Base-by-base conservation (phyloP, 495 filamentous ascomycete species). In the Xylaria palmicola region DNA sequence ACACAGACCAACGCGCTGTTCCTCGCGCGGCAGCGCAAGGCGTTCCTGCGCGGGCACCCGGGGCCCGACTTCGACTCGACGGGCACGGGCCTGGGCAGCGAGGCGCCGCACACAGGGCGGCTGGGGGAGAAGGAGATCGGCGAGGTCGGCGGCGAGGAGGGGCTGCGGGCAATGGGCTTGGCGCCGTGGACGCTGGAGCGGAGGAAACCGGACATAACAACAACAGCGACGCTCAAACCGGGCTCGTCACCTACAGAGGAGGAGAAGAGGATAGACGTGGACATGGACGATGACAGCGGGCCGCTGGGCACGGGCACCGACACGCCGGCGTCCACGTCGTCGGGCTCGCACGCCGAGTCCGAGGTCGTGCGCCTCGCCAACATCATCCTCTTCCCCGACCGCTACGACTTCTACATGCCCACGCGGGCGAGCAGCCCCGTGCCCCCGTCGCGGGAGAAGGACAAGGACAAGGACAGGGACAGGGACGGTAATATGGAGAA, bases 1-100 rank as follows among this genome's bases (percentile, higher is more conserved):
- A 94, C 90, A 8, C 85, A 90, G 65, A 81, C 83, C 49, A 96
- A 92, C 74, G 85, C 86, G 0, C 75, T 87, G 12, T 93, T 90
- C 74, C 79, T 96, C n/a, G 79, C 80, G 4, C 82, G 87, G 56
- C 93, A 95, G 77, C 83, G 90, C 40, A 85, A 88, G 70, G 83
- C 86, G 15, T 90, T 90, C 61, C 71, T 85, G 39, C 71, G 81
- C 26, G 89, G 89, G 15, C 79, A 81, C 48, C 85, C 88, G 12
- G 80, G 83, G 0, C 89, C 90, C 3, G 90, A 94, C 68, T 94
- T 93, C 67, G 79, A 81, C 65, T 76, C 77, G 17, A 79, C 77
- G 7, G 79, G 79, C 17, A 75, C 74, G 32, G 77, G 79, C 0
- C 70, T 81, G 5, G 77, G 77, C 52, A 77, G 67, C 62, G 79